Base-by-base conservation (phyloP, 2,329 filamentous ascomycete species). In the Decorospora gaudefroyi region DNA sequence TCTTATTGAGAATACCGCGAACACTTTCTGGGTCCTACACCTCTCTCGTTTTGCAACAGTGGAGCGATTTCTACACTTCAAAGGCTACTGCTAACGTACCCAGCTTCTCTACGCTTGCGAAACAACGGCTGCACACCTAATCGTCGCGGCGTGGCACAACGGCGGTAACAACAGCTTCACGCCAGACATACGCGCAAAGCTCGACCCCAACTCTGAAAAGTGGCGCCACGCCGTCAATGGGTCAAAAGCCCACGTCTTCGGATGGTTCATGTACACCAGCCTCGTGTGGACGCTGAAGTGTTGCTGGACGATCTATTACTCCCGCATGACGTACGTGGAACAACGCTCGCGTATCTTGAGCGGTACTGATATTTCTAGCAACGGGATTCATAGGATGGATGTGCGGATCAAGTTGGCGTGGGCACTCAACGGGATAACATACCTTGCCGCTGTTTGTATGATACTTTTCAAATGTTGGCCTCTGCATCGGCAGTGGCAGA, bases 241-340 rank as follows among this genome's bases (percentile, higher is more conserved):
- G 0, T 80, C 75, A 13, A 77, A 80, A 55, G 75, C 77, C 1
- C 76, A 79, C 46, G 61, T 82, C 2, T 64, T 76, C 0, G 78
- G 79, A 2, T 83, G 79, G 79, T 75, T 74, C 8, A 64, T 73
- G 27, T 83, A 83, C 51, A 75, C 76, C 1, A 61, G 74, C 6
- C 62, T 82, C 18, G 62, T 82, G 31, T 80, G 76, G 74, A 64
- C 74, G 21, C 62, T 83, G 40, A 82, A 83, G 62, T 64, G 72
- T 6, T 80, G 80, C 38, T 75, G 83, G 72, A 72, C 78, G 4
- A 69, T 77, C 28, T 83, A 83, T 58, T 84, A 82, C 59, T 72
- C 74, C 4, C 72, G 81, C 33, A 66, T 84, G 39, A 51, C 50
- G 35, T 42, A 33, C 13, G 22, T 13, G 18, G 4, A 18, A 41